Conservation (phyloP, 306 rosid genomes). For the Dryas drummondii region DNA sequence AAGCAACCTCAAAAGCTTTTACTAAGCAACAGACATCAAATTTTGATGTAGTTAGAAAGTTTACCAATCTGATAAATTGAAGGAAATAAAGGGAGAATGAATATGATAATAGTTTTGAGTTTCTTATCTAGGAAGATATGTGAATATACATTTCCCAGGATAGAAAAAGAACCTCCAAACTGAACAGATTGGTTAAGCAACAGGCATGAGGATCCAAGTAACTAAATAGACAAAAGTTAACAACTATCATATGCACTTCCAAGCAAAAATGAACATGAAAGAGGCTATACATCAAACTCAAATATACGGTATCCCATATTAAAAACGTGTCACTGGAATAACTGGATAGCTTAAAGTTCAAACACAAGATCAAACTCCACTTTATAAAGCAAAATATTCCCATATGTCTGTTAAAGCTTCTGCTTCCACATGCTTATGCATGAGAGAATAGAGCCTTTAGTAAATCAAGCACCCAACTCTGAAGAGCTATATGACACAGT, state of each 20-base stretch:
- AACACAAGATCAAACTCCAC: neutral
- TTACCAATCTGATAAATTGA: neutral
- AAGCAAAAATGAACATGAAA: neutral
- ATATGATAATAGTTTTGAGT: neutral
- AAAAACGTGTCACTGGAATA: neutral
- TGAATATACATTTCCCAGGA: neutral
- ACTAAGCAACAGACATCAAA: neutral
- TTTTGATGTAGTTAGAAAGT: neutral
- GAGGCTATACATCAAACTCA: neutral
- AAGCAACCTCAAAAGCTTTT: neutral
- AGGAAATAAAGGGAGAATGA: neutral
- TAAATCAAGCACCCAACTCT: neutral
- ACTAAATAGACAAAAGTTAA: neutral
- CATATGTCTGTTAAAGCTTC: neutral
- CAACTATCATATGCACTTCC: neutral
- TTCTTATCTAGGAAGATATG: neutral
- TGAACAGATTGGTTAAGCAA: neutral
- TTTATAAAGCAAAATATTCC: neutral
- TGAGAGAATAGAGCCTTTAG: neutral
- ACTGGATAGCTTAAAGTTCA: neutral
- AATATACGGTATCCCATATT: neutral
- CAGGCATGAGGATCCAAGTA: neutral
- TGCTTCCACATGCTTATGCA: neutral
- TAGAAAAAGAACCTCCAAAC: neutral
- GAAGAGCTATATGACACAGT: neutral